Evolutionary conservation across 495 filamentous ascomycete genomes (phyloP), one percentile per base, ranked within the genome.

Genomic region (Cudoniella acicularis): DNA sequence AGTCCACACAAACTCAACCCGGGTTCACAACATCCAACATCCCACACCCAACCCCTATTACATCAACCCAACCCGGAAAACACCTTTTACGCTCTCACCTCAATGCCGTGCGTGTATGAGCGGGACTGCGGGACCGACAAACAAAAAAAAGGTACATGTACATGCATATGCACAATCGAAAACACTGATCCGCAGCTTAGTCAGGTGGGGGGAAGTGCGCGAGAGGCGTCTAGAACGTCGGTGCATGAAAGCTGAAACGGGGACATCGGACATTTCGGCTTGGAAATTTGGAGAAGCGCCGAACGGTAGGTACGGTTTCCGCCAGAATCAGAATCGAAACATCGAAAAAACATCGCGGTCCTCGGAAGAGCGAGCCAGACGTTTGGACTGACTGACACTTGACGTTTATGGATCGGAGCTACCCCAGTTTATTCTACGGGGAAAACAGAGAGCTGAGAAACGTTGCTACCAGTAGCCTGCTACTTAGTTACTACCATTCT

Each of bases 221-320:
- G 21, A 42, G 63, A 10, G 42, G 18, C 18, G 45, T 24, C 42
- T 40, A 57, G 56, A 49, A 54, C 43, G 46, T 57, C 41, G 55
- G 13, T 36, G 11, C 2, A 16, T 17, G 13, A 21, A n/a, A 25
- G 22, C 17, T 56, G 27, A 47, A 47, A 52, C 49, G 52, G 21
- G 41, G 3, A 36, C 30, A 25, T 26, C 46, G 24, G 49, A 49
- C 24, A 23, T 36, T 62, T 52, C 46, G 42, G 23, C 43, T n/a
- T n/a, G 26, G 26, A 47, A 26, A 48, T 53, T 24, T 30, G 48
- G 46, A 8, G 18, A 40, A 50, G 61, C 27, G 40, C 17, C 24
- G 47, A 40, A 36, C 26, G 23, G 54, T 59, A 30, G 47, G 41
- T 54, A 59, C 60, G 21, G 54, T 59, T 60, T 50, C 27, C 26